Evolutionary conservation across 75 land plant genomes (phyloP).

Genomic region (Ceratopteris richardii): DNA sequence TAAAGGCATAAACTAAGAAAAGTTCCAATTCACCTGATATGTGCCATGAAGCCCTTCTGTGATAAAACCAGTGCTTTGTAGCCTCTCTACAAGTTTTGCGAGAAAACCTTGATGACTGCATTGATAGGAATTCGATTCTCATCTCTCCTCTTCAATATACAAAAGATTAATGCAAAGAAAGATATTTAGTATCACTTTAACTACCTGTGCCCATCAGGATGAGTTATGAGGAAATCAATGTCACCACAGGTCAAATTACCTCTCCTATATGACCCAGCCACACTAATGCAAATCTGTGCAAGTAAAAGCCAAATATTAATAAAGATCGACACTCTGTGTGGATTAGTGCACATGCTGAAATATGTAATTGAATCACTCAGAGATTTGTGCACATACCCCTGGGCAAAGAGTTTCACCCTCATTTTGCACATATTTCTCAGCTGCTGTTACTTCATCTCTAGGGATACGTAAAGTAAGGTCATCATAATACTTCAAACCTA

Average conservation of each 20-base stretch:
- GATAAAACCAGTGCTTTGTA: slow-evolving; percentile 3
- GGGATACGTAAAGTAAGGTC: slow-evolving; percentile 14
- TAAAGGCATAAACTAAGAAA: too few relatives aligned
- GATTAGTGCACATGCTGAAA: too few relatives aligned
- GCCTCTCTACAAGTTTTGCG: slow-evolving; percentile 7
- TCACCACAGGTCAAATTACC: slow-evolving; percentile 19
- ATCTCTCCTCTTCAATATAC: too few relatives aligned
- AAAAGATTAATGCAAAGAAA: slow-evolving; percentile 3
- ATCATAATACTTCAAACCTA: slow-evolving; percentile 14
- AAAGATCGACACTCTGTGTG: too few relatives aligned
- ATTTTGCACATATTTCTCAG: slow-evolving; percentile 9
- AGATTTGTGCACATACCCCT: too few relatives aligned
- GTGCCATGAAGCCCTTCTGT: slow-evolving; percentile 9
- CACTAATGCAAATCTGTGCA: slow-evolving; percentile 10
- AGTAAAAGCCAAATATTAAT: neutral
- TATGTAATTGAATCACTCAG: too few relatives aligned
- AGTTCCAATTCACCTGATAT: too few relatives aligned
- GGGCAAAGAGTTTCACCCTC: slow-evolving; percentile 9
- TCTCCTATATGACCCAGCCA: slow-evolving; percentile 15
- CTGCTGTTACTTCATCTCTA: slow-evolving; percentile 9
- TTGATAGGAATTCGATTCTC: neutral
- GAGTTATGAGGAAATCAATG: slow-evolving; percentile 15
- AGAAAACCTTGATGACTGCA: slow-evolving; percentile 12
- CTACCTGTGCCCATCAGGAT: slow-evolving; percentile 19
- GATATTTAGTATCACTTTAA: neutral